phyloP scores from a whole-genome alignment of 805 yeast species.

The Wilhelminamyces savonicus region DNA sequence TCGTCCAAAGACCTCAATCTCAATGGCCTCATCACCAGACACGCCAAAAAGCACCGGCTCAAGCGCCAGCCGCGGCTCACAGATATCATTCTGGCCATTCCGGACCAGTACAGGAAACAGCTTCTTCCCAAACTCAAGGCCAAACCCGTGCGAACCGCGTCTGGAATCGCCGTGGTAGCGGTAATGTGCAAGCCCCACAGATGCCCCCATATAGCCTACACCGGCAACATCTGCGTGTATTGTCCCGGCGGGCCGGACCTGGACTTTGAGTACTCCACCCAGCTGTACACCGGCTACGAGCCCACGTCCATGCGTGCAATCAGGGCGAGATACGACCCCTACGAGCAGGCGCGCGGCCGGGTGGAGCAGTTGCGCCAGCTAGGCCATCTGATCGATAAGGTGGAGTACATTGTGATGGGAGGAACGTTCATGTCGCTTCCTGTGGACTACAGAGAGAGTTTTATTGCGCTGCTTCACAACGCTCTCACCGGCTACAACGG shows the following conservation, averaged over 20 bases:
- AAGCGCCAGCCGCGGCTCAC: slow-evolving; percentile 91
- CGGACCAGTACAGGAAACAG: slow-evolving; percentile 91
- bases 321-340: slow-evolving; percentile 96
- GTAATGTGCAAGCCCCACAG: slow-evolving; percentile 99
- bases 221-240: slow-evolving; percentile 96
- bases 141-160: slow-evolving; percentile 97
- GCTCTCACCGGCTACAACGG: slow-evolving; percentile 93
- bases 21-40: slow-evolving; percentile 80
- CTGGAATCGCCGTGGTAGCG: slow-evolving; percentile 98
- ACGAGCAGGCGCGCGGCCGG: slow-evolving; percentile 97
- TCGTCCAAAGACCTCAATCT: slow-evolving; percentile 75
- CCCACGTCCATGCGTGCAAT: slow-evolving; percentile 99
- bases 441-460: slow-evolving; percentile 79
- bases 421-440: slow-evolving; percentile 98
- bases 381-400: slow-evolving; percentile 96
- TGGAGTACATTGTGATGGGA: slow-evolving; percentile 97
- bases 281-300: slow-evolving; percentile 96
- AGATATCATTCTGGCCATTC: slow-evolving; percentile 90
- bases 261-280: slow-evolving; percentile 96
- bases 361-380: slow-evolving; percentile 91
- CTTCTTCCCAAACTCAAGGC: slow-evolving; percentile 91
- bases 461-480: slow-evolving; percentile 85
- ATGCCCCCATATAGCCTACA: slow-evolving; percentile 98
- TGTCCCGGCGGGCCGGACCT: slow-evolving; percentile 99
- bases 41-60: slow-evolving; percentile 84